Percentiles rank a stretch among this genome's conserved stretches.
phyloP scores from a whole-genome alignment of 2,329 filamentous ascomycete genomes.

The Epichloe sp. region DNA sequence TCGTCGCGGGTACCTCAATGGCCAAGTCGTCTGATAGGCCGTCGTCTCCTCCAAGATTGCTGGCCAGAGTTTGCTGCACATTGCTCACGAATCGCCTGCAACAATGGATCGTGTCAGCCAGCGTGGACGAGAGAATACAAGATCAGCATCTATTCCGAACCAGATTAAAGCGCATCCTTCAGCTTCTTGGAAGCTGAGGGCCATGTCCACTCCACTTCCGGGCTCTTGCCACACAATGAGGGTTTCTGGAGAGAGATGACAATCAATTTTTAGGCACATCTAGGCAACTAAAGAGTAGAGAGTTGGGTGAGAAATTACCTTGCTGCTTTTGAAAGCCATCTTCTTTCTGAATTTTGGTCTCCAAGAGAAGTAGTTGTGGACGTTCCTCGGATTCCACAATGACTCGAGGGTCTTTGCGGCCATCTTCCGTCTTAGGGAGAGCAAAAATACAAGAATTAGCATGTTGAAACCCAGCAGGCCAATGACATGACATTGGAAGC shows the following conservation, averaged over 20 bases:
- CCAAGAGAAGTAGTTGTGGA: conserved; percentile 67
- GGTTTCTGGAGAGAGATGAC: conserved; percentile 49
- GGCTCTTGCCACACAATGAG: conserved; percentile 96
- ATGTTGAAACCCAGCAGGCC: neutral
- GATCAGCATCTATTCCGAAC: conserved; percentile 31
- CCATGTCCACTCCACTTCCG: conserved; percentile 80
- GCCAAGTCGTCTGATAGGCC: conserved; percentile 74
- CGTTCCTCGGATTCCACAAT: conserved; percentile 90
- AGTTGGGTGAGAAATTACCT: conserved; percentile 40
- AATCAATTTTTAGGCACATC: neutral
- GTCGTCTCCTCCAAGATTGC: conserved; percentile 50
- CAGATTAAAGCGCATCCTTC: conserved; percentile 90
- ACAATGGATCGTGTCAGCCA: conserved; percentile 1
- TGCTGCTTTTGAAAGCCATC: conserved; percentile 98
- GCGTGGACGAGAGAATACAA: neutral
- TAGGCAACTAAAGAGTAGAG: neutral
- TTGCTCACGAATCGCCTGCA: conserved; percentile 79
- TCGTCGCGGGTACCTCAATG: conserved; percentile 56
- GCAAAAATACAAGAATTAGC: neutral
- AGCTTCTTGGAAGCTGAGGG: conserved; percentile 92
- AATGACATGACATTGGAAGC: neutral
- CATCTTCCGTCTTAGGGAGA: conserved; percentile 37
- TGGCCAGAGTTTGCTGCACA: conserved; percentile 61
- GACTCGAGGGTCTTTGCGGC: conserved; percentile 72
- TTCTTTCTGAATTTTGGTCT: conserved; percentile 83